Conservation (phyloP, 495 filamentous ascomycete genomes). For the Tuber magnatum region DNA sequence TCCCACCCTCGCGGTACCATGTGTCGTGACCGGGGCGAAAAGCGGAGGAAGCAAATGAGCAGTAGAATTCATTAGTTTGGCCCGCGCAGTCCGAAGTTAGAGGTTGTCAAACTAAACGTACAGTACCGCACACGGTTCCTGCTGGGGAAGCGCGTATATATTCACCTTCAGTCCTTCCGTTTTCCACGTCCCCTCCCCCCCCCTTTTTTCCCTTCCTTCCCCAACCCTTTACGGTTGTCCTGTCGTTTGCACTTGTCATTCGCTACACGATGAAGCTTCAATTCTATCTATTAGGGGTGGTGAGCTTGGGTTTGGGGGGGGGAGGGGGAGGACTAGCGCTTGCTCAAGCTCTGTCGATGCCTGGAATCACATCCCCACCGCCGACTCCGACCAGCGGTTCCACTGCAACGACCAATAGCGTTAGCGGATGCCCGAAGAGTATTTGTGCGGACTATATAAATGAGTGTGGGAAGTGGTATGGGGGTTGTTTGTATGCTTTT, state of each 20-base stretch:
- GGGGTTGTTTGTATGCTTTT: slow-evolving; percentile 29
- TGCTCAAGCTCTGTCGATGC: neutral
- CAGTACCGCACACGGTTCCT: neutral
- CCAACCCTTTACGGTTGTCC: neutral
- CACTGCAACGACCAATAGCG: neutral
- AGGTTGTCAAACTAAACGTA: neutral
- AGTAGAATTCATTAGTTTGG: neutral
- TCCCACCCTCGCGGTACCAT: neutral
- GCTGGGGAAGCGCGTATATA: neutral
- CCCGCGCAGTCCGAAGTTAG: neutral
- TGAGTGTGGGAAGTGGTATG: slow-evolving; percentile 27
- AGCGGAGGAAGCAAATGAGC: neutral
- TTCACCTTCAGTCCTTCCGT: neutral
- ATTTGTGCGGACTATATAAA: slow-evolving; percentile 27
- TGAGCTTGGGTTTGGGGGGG: neutral
- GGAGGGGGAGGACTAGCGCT: neutral
- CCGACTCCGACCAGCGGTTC: slow-evolving; percentile 2
- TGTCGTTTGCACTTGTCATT: neutral
- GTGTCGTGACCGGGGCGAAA: neutral
- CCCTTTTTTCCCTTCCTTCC: neutral
- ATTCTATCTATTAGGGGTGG: neutral
- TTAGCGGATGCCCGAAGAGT: slow-evolving; percentile 4
- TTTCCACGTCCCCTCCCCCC: neutral
- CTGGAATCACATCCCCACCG: neutral
- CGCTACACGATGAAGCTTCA: slow-evolving; percentile 2